phyloP scores from a whole-genome alignment of 2,329 filamentous ascomycete genomes.

The Scopulariopsis brevicaulis region DNA sequence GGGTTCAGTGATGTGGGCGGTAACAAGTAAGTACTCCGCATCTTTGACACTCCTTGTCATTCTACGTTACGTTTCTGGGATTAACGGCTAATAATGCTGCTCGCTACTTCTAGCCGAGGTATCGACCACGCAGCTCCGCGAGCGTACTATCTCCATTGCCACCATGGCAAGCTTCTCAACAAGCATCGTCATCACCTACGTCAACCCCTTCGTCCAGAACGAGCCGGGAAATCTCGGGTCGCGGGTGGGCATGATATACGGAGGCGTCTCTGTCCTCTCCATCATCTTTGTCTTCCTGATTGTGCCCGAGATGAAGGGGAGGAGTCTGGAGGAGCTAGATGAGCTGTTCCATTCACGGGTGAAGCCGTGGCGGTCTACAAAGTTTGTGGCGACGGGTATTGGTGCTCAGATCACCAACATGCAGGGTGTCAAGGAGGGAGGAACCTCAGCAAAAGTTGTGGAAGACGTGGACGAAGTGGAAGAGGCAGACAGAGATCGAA shows the following conservation, averaged over 20 bases:
- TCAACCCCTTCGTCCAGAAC: constrained; percentile 10
- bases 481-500: background rate
- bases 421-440: background rate
- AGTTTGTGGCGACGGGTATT: background rate
- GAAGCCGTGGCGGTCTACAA: background rate
- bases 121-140: constrained; percentile 7
- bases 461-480: background rate
- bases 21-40: background rate
- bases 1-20: background rate
- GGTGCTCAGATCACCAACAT: background rate
- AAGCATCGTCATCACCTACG: constrained; percentile 7
- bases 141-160: constrained; percentile 7
- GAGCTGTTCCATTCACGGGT: constrained; percentile 10
- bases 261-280: constrained; percentile 10
- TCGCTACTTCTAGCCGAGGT: constrained; percentile 4
- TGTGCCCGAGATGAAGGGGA: constrained; percentile 11
- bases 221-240: constrained; percentile 7
- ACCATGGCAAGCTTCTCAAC: constrained; percentile 7
- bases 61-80: background rate
- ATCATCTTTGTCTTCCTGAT: constrained; percentile 8
- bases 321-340: constrained; percentile 13
- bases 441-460: background rate
- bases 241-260: constrained; percentile 12
- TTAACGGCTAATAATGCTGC: background rate
- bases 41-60: background rate